phyloP scores from a whole-genome alignment of 768 basidiomycete genomes.

The Boletus tomentosulus region DNA sequence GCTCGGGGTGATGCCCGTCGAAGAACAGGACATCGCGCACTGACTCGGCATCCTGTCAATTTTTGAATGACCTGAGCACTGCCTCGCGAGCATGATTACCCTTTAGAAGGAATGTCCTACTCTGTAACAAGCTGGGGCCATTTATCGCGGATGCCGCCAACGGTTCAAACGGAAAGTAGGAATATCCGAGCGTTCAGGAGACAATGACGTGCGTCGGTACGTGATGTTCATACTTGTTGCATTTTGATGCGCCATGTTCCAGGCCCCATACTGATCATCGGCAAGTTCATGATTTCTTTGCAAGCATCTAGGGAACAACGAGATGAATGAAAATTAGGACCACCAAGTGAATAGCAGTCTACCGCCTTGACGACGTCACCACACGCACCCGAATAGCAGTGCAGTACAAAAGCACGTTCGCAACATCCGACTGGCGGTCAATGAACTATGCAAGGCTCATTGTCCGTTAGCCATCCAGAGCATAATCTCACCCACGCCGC shows the following conservation, averaged over 20 bases:
- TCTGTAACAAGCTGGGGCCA: background rate
- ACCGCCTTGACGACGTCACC: conserved; percentile 4
- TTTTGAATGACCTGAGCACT: background rate
- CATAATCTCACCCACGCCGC: conserved; percentile 12
- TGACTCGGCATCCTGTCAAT: background rate
- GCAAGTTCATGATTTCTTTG: background rate
- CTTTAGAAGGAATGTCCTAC: background rate
- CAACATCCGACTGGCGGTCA: background rate
- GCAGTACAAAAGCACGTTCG: conserved; percentile 1
- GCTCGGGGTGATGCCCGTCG: background rate
- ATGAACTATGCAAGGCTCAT: background rate
- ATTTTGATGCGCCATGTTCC: background rate
- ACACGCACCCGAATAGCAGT: conserved; percentile 6
- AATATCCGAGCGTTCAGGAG: background rate
- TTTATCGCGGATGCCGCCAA: background rate
- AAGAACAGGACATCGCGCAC: background rate
- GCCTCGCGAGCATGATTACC: background rate
- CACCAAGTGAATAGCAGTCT: background rate
- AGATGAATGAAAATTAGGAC: background rate
- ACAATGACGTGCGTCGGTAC: background rate
- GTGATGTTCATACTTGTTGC: background rate
- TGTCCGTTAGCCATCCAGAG: background rate
- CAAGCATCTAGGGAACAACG: background rate
- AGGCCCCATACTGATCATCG: background rate
- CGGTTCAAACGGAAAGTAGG: background rate